Evolutionary conservation across 179 eudicot genomes (phyloP).

Genomic region (Silene noctiflora): DNA sequence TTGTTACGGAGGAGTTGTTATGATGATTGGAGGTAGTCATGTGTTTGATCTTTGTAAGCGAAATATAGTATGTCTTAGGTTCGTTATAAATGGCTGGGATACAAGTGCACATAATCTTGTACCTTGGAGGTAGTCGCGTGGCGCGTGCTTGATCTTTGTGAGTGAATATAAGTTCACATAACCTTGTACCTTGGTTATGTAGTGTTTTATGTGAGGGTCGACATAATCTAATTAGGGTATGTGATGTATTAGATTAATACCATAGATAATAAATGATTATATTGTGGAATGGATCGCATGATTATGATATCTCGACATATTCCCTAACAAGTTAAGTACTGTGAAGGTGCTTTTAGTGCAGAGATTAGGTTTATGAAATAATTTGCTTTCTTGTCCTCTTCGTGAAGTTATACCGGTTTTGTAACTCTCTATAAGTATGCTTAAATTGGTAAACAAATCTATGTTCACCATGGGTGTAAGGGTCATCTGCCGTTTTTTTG

Average conservation of each 20-base stretch:
- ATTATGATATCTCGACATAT: no score
- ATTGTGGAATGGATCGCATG: no score
- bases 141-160: no score
- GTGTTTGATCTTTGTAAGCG: neutral
- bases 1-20: neutral
- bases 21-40: conserved; percentile 3
- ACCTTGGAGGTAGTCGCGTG: neutral
- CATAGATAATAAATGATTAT: no score
- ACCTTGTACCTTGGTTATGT: neutral
- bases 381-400: neutral
- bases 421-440: neutral
- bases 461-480: neutral
- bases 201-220: no score
- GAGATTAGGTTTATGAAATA: neutral
- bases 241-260: no score
- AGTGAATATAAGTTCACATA: no score
- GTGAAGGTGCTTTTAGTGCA: neutral
- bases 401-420: neutral
- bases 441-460: neutral
- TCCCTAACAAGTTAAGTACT: neutral
- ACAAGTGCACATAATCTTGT: no score
- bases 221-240: no score
- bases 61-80: neutral
- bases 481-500: neutral
- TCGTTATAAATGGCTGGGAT: neutral